A percentile compares a stretch with the other conserved stretches of the same genome.
Evolutionary conservation across 148 eudicot genomes (phyloP).

Genomic region (Cornus kousa): DNA sequence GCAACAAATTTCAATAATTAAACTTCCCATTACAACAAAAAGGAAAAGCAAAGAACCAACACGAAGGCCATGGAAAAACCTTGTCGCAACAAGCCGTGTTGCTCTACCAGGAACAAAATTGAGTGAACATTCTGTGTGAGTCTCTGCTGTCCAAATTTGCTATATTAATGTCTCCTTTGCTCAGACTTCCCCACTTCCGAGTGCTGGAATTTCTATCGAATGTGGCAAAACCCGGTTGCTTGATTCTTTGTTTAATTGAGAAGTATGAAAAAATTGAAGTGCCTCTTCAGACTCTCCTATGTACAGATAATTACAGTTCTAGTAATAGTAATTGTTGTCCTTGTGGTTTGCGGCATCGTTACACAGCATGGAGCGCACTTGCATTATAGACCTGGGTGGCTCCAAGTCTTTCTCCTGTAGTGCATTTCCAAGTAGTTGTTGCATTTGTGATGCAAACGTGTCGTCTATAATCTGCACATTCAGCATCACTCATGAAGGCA

Average conservation of each 20-base stretch:
- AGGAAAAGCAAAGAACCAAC: neutral
- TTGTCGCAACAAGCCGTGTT: constrained; percentile 8
- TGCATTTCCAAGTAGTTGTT: constrained; percentile 46
- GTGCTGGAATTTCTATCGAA: neutral
- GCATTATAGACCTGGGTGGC: constrained; percentile 63
- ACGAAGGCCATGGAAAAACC: neutral
- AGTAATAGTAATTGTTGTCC: constrained; percentile 35
- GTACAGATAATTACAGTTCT: neutral
- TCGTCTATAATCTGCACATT: constrained; percentile 57
- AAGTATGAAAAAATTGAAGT: neutral
- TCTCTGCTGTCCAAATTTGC: neutral
- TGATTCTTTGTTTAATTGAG: neutral
- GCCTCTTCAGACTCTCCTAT: too few species aligned
- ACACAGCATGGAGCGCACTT: constrained; percentile 68
- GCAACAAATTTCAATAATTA: neutral
- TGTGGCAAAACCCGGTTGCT: too few species aligned
- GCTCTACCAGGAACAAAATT: constrained; percentile 9
- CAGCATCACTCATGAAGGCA: neutral
- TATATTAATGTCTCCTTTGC: neutral
- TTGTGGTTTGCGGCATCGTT: constrained; percentile 47
- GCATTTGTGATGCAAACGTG: constrained; percentile 66
- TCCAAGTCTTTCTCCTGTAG: constrained; percentile 61
- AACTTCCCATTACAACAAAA: neutral
- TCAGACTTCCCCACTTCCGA: neutral
- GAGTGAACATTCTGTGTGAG: neutral